Evolutionary conservation across 2,329 filamentous ascomycete genomes (phyloP).

Genomic region (Daldinia sp.): DNA sequence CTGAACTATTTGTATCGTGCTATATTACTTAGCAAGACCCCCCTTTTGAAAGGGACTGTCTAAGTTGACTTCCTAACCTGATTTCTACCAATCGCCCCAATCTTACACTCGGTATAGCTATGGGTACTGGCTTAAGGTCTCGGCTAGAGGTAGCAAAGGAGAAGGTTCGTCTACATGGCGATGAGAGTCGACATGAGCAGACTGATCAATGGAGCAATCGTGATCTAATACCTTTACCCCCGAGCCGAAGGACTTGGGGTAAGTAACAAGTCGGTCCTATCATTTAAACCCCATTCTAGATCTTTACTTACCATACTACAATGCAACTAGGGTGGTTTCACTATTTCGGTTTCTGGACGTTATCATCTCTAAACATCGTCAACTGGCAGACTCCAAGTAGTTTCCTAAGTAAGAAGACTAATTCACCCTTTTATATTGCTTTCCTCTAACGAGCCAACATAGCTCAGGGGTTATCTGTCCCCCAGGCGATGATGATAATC

Average conservation of each 20-base stretch:
- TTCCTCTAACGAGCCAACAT: not conserved
- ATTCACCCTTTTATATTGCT: not conserved
- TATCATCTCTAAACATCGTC: slow-evolving; percentile 55
- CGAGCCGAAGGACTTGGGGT: slow-evolving; percentile 60
- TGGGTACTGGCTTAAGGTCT: slow-evolving; percentile 32
- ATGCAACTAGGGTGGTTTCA: slow-evolving; percentile 54
- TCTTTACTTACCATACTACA: slow-evolving; percentile 15
- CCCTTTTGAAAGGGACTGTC: not conserved
- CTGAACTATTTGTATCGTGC: slow-evolving; percentile 8
- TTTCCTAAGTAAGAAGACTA: slow-evolving; percentile 53
- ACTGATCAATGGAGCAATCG: slow-evolving; percentile 64
- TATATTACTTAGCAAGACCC: slow-evolving; percentile 21
- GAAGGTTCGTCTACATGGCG: slow-evolving; percentile 54
- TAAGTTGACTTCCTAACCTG: not conserved
- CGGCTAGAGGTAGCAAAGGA: slow-evolving; percentile 48
- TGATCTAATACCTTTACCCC: slow-evolving; percentile 57
- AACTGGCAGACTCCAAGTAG: slow-evolving; percentile 63
- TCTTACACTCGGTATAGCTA: not conserved
- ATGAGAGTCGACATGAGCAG: slow-evolving; percentile 58
- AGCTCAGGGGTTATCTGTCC: slow-evolving; percentile 60
- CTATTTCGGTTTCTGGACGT: slow-evolving; percentile 59
- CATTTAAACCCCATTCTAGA: not conserved
- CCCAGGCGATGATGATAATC: slow-evolving; percentile 62
- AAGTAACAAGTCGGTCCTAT: slow-evolving; percentile 17
- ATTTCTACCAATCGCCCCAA: slow-evolving; percentile 1